A percentile compares a stretch with the other conserved stretches of the same genome.
Conservation (phyloP, 2,329 filamentous ascomycete species). For the Ascochyta rabiei region DNA sequence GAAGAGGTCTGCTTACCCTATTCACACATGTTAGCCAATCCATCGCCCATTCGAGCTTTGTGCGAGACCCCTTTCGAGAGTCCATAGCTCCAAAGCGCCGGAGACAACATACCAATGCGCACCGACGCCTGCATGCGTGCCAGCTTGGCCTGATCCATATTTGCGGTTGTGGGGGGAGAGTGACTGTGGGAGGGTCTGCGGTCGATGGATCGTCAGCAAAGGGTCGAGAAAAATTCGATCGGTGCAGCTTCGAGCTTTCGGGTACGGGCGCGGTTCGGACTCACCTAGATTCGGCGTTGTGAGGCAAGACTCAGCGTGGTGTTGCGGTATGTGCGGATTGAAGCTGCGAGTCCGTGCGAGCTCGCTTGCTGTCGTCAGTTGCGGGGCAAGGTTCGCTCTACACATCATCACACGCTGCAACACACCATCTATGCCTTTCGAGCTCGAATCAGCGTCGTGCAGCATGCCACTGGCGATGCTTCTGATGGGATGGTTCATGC, state of each 20-base stretch:
- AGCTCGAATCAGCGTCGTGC: neutral
- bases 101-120: slow-evolving; percentile 50
- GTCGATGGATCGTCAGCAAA: slow-evolving; percentile 24
- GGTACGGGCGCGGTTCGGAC: slow-evolving; percentile 23
- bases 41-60: slow-evolving; percentile 18
- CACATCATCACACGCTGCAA: neutral
- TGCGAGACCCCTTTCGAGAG: neutral
- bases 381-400: slow-evolving; percentile 11
- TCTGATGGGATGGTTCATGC: neutral
- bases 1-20: slow-evolving; percentile 42
- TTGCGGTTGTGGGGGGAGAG: slow-evolving; percentile 43
- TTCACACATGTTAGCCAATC: slow-evolving; percentile 29
- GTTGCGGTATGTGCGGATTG: slow-evolving; percentile 28
- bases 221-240: slow-evolving; percentile 19
- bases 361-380: slow-evolving; percentile 20
- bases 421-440: neutral
- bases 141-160: slow-evolving; percentile 55
- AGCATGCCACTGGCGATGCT: no score
- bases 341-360: slow-evolving; percentile 19
- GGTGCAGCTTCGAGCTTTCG: slow-evolving; percentile 6
- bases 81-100: neutral
- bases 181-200: slow-evolving; percentile 29
- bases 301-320: slow-evolving; percentile 27
- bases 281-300: slow-evolving; percentile 37
- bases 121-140: slow-evolving; percentile 53